Evolutionary conservation across 2,329 filamentous ascomycete genomes (phyloP).

Genomic region (Paracorniculantispora psalliotae): DNA sequence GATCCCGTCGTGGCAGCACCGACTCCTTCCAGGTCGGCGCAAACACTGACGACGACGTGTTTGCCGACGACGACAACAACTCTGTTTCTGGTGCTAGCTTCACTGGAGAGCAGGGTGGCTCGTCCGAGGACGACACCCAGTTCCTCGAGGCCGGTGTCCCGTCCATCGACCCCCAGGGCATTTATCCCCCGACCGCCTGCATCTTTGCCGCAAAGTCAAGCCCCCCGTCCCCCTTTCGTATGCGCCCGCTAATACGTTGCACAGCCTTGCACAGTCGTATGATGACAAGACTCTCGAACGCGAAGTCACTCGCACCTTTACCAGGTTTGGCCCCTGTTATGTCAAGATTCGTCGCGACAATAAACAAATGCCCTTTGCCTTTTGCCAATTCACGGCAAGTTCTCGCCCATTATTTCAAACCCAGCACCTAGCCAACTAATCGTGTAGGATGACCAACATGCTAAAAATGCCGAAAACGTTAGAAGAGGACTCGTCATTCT

Average conservation of each 20-base stretch:
- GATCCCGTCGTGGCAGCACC: conserved; percentile 9
- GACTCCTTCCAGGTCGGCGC: conserved; percentile 13
- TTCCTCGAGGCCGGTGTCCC: not conserved
- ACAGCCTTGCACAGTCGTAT: conserved; percentile 48
- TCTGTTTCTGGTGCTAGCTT: not conserved
- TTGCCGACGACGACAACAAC: conserved; percentile 8
- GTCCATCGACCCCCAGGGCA: conserved; percentile 34
- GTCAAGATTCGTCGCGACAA: conserved; percentile 59
- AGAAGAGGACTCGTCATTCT: conserved; percentile 46
- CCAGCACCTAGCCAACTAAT: conserved; percentile 27
- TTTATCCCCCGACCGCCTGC: conserved; percentile 52
- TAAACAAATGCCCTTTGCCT: conserved; percentile 57
- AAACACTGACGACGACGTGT: conserved; percentile 15
- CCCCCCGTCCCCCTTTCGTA: not conserved
- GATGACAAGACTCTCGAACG: conserved; percentile 47
- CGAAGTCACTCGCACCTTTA: conserved; percentile 49
- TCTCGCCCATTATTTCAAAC: too few species aligned
- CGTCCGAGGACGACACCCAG: not conserved
- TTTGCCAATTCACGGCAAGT: conserved; percentile 58
- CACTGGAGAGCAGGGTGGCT: not conserved
- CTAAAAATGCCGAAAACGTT: conserved; percentile 41
- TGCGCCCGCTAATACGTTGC: conserved; percentile 14
- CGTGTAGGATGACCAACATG: conserved; percentile 39
- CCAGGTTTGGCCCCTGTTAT: conserved; percentile 50
- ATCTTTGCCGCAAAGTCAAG: conserved; percentile 65